Evolutionary conservation across 441 rosid species (phyloP).

Genomic region (Mallotus japonicus): DNA sequence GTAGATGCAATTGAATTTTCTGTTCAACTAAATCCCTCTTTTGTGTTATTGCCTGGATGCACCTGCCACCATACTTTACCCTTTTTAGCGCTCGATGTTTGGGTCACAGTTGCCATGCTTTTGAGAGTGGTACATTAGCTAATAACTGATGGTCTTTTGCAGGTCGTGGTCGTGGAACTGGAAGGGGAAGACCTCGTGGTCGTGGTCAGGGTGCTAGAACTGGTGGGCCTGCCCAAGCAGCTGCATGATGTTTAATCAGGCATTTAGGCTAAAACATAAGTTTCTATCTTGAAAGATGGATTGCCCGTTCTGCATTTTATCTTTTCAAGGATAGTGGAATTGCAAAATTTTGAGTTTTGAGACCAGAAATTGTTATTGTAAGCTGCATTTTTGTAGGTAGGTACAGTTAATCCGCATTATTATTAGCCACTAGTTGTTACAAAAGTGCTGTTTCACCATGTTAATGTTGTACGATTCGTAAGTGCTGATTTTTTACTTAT

Average conservation of each 20-base stretch:
- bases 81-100: too few relatives aligned
- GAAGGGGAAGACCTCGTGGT: slow-evolving; percentile 32
- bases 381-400: slow-evolving; percentile 28
- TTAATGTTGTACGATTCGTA: slow-evolving; percentile 21
- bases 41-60: too few relatives aligned
- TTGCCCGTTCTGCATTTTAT: slow-evolving; percentile 14
- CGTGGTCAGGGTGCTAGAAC: slow-evolving; percentile 27
- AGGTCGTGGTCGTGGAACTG: slow-evolving; percentile 32
- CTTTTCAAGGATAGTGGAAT: slow-evolving; percentile 3
- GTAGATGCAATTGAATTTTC: background rate
- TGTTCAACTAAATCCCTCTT: too few relatives aligned
- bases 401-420: slow-evolving; percentile 9
- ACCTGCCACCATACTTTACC: too few relatives aligned
- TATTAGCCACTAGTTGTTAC: slow-evolving; percentile 17
- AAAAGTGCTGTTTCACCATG: slow-evolving; percentile 17
- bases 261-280: slow-evolving; percentile 17
- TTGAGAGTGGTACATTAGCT: background rate
- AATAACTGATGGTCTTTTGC: background rate
- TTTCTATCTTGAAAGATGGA: slow-evolving; percentile 9
- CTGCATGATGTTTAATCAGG: slow-evolving; percentile 16
- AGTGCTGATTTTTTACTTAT: slow-evolving; percentile 2
- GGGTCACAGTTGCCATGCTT: background rate
- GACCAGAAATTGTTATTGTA: slow-evolving; percentile 11
- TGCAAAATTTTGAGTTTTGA: background rate
- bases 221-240: slow-evolving; percentile 24